A percentile compares a stretch with the other conserved stretches of the same genome.
Evolutionary conservation across 306 rosid genomes (phyloP).

Genomic region (Prunus padus): DNA sequence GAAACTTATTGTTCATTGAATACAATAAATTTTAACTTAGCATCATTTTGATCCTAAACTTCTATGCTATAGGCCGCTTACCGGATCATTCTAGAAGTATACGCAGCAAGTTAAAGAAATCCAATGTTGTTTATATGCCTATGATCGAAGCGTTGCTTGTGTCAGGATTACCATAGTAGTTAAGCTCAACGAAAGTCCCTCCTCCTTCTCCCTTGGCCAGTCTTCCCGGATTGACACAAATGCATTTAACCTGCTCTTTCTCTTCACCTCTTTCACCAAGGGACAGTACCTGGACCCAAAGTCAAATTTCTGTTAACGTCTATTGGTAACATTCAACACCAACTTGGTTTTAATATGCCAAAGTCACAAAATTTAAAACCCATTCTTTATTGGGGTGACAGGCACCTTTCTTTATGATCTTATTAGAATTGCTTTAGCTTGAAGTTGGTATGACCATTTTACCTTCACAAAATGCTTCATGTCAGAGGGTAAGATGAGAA

Average conservation of each 20-base stretch:
- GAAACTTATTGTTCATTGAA: background rate
- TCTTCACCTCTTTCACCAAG: conserved; percentile 47
- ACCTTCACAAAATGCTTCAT: conserved; percentile 86
- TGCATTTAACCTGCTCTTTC: conserved; percentile 45
- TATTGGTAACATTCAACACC: background rate
- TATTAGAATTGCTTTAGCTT: background rate
- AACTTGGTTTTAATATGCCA: conserved; percentile 1
- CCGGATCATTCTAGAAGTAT: background rate
- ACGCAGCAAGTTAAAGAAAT: background rate
- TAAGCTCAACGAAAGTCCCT: conserved; percentile 85
- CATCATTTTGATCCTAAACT: background rate
- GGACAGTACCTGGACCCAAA: conserved; percentile 51
- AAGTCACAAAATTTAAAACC: background rate
- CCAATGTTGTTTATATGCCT: conserved; percentile 47
- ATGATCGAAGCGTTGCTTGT: conserved; percentile 51
- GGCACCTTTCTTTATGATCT: background rate
- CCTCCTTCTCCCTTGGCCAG: conserved; percentile 94
- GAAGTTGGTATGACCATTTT: conserved; percentile 11
- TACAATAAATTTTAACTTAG: background rate
- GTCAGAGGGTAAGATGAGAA: conserved; percentile 90
- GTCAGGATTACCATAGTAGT: conserved; percentile 57
- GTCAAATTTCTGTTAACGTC: background rate
- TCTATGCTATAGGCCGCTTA: background rate
- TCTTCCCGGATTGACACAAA: conserved; percentile 91
- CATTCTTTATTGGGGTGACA: background rate